A percentile compares a stretch with the other conserved stretches of the same genome.
phyloP scores from a whole-genome alignment of 768 basidiomycete genomes.

The Gymnopilus junonius region DNA sequence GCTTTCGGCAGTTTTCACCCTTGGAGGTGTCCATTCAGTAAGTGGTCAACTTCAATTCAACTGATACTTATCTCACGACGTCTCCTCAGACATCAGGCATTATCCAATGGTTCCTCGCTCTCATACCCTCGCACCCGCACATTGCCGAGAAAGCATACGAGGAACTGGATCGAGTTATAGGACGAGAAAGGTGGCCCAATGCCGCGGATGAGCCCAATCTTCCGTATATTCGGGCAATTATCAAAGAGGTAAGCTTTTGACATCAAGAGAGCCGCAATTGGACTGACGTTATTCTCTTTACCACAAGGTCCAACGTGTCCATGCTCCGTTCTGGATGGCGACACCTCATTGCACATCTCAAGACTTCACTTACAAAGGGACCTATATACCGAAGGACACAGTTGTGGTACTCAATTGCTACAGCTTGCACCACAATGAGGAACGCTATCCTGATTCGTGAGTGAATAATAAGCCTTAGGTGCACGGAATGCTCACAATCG shows the following conservation, averaged over 20 bases:
- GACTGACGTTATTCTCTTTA: slow-evolving; percentile 17
- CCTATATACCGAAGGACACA: slow-evolving; percentile 42
- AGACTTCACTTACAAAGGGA: slow-evolving; percentile 43
- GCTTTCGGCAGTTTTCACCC: slow-evolving; percentile 43
- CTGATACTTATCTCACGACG: neutral
- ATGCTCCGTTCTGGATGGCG: slow-evolving; percentile 41
- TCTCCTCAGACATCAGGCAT: slow-evolving; percentile 32
- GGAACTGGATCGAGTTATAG: slow-evolving; percentile 31
- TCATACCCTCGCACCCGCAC: slow-evolving; percentile 28
- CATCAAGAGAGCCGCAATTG: neutral
- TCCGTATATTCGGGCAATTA: slow-evolving; percentile 27
- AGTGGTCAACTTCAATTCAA: neutral
- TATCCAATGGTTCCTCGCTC: slow-evolving; percentile 39
- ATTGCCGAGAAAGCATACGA: slow-evolving; percentile 18
- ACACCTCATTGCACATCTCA: slow-evolving; percentile 40
- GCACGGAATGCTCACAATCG: neutral
- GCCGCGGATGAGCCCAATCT: slow-evolving; percentile 20
- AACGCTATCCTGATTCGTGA: slow-evolving; percentile 39
- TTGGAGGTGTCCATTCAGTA: slow-evolving; percentile 48
- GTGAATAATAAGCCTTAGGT: slow-evolving; percentile 17
- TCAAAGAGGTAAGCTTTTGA: slow-evolving; percentile 23
- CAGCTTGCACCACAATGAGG: slow-evolving; percentile 35
- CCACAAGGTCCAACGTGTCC: slow-evolving; percentile 37
- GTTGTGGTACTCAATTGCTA: slow-evolving; percentile 44
- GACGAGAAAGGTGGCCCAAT: slow-evolving; percentile 21